Base-by-base conservation (phyloP, 768 basidiomycete species). In the Pleurotus ostreatus region DNA sequence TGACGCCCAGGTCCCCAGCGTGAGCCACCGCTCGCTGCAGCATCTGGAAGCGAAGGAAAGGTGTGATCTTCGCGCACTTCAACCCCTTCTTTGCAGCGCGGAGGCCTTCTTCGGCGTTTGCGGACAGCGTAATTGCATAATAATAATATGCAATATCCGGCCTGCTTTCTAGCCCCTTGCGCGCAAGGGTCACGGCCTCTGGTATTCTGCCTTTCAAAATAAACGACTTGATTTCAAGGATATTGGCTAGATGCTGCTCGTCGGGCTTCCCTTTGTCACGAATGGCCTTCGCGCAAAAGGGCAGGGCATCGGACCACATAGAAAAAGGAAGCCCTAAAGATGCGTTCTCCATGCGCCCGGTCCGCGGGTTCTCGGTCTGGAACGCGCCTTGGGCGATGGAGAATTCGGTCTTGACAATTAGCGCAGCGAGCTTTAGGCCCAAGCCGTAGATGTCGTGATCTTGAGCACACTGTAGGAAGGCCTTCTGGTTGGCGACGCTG, bases 31-130 rank as follows among this genome's bases (percentile, higher is more conserved):
- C 80, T n/a, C 85, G 78, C 59, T 83, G 80, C 68, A 83, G 74
- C 64, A 87, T 66, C 63, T 77, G 77, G 56, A 76, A 78, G 43
- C 75, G 76, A 5, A 88, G 66, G 57, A 86, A 88, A 2, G 80
- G 76, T 12, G 83, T 78, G 12, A 73, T 76, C 13, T 72, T 64
- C 57, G 74, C 75, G 70, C 81, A 79, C 63, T 82, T 85, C 61
- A 87, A 59, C 1, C 86, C 86, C 63, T 87, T 82, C 73, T 87
- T 86, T 58, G 83, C 80, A 0, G 77, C 82, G 6, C 82, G 77
- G 22, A 88, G 70, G 1, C 82, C 85, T n/a, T 75, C 72, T 5
- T 74, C 70, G 40, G 70, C 63, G 57, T 85, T 74, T 1, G 74
- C 67, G 0, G 76, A 74, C 23, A 87, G 70, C 0, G 80, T 77